These are phyloP conservation scores for Paraphaeosphaeria sporulosa DNA, from an alignment of 2,329 filamentous ascomycete genomes.

Conservation along the genomic window DNA sequence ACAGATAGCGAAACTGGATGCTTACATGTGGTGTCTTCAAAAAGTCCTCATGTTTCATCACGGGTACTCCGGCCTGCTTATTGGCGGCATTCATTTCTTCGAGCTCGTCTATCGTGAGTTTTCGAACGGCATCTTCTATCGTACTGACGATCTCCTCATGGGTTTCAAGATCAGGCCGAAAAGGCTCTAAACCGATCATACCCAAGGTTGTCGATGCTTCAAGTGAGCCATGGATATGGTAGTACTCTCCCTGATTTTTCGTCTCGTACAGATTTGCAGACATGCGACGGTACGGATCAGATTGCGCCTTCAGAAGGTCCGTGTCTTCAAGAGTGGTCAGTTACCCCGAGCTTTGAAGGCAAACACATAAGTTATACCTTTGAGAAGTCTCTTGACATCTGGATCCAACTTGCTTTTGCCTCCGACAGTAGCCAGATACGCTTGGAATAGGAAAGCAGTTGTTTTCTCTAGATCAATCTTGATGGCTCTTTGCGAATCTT, in stretches of 20 bases:
- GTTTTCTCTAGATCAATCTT: conserved; percentile 61
- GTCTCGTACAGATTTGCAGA: conserved; percentile 77
- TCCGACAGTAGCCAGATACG: conserved; percentile 64
- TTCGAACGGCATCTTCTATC: conserved; percentile 52
- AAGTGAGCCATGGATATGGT: conserved; percentile 78
- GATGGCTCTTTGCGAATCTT: conserved; percentile 52
- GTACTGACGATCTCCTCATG: conserved; percentile 50
- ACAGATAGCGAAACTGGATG: conserved; percentile 56
- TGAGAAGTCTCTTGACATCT: conserved; percentile 56
- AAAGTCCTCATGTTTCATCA: conserved; percentile 52
- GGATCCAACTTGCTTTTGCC: conserved; percentile 55
- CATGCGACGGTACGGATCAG: conserved; percentile 73
- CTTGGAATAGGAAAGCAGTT: conserved; percentile 65
- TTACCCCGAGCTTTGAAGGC: not conserved
- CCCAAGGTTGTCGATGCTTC: conserved; percentile 73
- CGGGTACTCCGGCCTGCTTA: conserved; percentile 53
- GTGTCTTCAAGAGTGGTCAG: conserved; percentile 63
- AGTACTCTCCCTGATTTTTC: conserved; percentile 69
- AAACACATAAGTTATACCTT: conserved; percentile 34
- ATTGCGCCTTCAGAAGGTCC: conserved; percentile 74
- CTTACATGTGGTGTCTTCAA: conserved; percentile 52
- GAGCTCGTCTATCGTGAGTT: conserved; percentile 48
- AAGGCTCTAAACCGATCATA: conserved; percentile 72
- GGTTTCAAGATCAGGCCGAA: conserved; percentile 67
- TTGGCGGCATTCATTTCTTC: conserved; percentile 52